These are phyloP conservation scores for Geotrichum australiense DNA, from an alignment of 1,139 yeast species.

Conservation along the genomic window DNA sequence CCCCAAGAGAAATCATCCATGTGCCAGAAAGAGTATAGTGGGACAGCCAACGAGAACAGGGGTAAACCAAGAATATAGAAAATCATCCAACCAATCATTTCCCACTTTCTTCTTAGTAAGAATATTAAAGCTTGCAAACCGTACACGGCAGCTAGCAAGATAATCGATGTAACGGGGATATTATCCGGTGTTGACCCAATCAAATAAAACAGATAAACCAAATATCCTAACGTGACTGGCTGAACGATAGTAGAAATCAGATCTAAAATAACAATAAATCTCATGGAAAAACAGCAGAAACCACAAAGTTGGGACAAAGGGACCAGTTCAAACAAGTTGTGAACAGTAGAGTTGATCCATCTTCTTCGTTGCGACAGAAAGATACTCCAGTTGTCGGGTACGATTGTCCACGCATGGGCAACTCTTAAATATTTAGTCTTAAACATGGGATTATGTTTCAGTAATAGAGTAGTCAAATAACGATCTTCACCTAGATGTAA, in stretches of 20 bases:
- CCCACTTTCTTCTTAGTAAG: slow-evolving; percentile 35
- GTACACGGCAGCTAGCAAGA: slow-evolving; percentile 33
- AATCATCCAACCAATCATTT: slow-evolving; percentile 37
- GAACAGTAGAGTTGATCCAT: slow-evolving; percentile 38
- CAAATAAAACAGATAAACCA: slow-evolving; percentile 33
- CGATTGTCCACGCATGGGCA: slow-evolving; percentile 34
- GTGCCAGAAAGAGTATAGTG: slow-evolving; percentile 37
- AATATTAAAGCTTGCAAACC: slow-evolving; percentile 35
- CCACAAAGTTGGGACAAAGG: slow-evolving; percentile 34
- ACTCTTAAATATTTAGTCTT: slow-evolving; percentile 31
- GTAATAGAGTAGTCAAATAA: slow-evolving; percentile 37
- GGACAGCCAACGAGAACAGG: slow-evolving; percentile 34
- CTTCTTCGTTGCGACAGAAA: slow-evolving; percentile 36
- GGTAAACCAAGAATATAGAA: slow-evolving; percentile 36
- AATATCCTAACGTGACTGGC: slow-evolving; percentile 34
- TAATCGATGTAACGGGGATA: slow-evolving; percentile 33
- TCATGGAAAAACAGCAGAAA: slow-evolving; percentile 34
- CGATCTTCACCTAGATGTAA: slow-evolving; percentile 41
- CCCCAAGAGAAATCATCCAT: slow-evolving; percentile 40
- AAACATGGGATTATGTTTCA: slow-evolving; percentile 32
- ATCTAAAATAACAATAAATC: slow-evolving; percentile 35
- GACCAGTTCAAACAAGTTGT: slow-evolving; percentile 33
- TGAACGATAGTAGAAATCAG: slow-evolving; percentile 34
- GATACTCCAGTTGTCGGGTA: slow-evolving; percentile 33
- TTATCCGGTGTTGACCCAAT: slow-evolving; percentile 30